A percentile compares a stretch with the other conserved stretches of the same genome.
phyloP scores from a whole-genome alignment of 306 rosid genomes.

The Acacia melanoxylon region DNA sequence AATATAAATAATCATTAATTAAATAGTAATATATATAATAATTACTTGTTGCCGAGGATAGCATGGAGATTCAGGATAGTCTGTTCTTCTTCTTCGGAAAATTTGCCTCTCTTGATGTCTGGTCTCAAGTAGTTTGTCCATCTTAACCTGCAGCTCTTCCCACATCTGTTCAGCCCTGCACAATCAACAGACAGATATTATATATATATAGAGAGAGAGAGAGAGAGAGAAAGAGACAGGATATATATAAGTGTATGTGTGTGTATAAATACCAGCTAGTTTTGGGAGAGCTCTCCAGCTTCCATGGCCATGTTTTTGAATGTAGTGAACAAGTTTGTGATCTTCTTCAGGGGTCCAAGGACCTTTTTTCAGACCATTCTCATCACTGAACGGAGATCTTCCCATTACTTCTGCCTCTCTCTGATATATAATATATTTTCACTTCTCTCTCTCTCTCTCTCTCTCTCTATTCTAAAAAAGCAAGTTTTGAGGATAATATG shows the following conservation, averaged over 20 bases:
- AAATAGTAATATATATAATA: too few species aligned
- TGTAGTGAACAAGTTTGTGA: constrained; percentile 29
- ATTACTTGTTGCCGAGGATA: constrained; percentile 42
- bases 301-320: constrained; percentile 37
- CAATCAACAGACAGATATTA: background rate
- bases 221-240: background rate
- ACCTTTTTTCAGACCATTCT: constrained; percentile 42
- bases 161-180: constrained; percentile 45
- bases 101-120: constrained; percentile 42
- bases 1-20: too few species aligned
- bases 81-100: constrained; percentile 39
- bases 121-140: constrained; percentile 47
- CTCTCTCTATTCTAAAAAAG: background rate
- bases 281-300: constrained; percentile 46
- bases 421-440: background rate
- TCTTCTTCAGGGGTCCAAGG: constrained; percentile 50
- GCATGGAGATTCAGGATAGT: constrained; percentile 38
- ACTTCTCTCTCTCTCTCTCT: too few species aligned
- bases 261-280: constrained; percentile 28
- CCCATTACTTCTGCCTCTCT: constrained; percentile 16
- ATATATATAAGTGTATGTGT: too few species aligned
- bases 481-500: background rate
- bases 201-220: background rate
- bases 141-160: constrained; percentile 44
- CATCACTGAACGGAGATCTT: constrained; percentile 40